Percentiles rank a stretch among this genome's conserved stretches.
Evolutionary conservation across 305 asterid genomes (phyloP).

Genomic region (Withania somnifera): DNA sequence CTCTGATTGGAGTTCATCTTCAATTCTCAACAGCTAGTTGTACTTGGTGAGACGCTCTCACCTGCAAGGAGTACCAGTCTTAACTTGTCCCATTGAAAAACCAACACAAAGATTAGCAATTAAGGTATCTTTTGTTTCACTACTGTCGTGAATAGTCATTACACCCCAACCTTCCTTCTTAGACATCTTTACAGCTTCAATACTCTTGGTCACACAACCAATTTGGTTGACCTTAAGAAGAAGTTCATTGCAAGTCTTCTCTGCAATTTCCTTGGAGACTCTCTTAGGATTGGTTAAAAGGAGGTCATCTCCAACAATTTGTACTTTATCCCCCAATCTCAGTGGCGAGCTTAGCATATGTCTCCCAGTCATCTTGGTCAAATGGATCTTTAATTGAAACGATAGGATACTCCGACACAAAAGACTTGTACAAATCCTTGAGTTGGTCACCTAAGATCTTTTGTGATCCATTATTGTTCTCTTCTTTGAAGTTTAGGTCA

Average conservation of each 20-base stretch:
- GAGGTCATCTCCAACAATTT: conserved; percentile 94
- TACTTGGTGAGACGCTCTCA: conserved; percentile 97
- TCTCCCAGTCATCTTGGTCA: conserved; percentile 98
- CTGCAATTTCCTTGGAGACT: conserved; percentile 80
- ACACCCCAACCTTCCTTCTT: conserved; percentile 98
- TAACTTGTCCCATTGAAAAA: conserved; percentile 47
- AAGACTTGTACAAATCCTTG: conserved; percentile 86
- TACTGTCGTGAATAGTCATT: conserved; percentile 93
- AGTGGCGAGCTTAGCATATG: conserved; percentile 55
- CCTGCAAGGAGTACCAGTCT: conserved; percentile 99
- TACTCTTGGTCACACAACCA: conserved; percentile 93
- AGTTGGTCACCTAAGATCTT: conserved; percentile 86
- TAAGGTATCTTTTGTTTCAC: conserved; percentile 77
- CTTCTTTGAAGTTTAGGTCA: conserved; percentile 94
- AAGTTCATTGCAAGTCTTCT: conserved; percentile 88
- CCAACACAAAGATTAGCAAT: conserved; percentile 76
- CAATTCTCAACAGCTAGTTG: too few species aligned
- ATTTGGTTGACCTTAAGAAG: conserved; percentile 98
- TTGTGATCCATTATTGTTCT: conserved; percentile 67
- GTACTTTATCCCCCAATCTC: conserved; percentile 69
- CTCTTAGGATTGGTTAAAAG: conserved; percentile 96
- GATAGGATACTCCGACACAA: conserved; percentile 75
- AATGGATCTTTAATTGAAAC: conserved; percentile 95
- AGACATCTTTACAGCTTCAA: conserved; percentile 94
- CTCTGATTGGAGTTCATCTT: too few species aligned